Percentiles rank a stretch among this genome's conserved stretches.
phyloP scores from a whole-genome alignment of 1,284 basidiomycete genomes.

The Ustilago vetiveriae region DNA sequence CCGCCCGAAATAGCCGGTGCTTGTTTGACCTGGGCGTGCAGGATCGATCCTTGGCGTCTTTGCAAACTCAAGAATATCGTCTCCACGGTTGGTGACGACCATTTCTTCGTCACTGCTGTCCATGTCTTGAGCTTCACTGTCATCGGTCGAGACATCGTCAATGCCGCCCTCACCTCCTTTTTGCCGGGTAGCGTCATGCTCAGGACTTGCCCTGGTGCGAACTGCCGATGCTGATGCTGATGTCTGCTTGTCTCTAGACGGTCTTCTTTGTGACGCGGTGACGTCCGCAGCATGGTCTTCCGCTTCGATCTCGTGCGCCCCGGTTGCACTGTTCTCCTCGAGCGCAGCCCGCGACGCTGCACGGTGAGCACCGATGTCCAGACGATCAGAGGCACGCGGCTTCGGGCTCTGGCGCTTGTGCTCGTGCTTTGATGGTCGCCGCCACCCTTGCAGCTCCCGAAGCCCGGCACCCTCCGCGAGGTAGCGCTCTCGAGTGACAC shows the following conservation, averaged over 20 bases:
- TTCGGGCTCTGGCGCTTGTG: not conserved
- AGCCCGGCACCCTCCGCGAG: constrained; percentile 59
- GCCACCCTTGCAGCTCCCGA: constrained; percentile 45
- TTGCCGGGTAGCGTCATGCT: too few species aligned
- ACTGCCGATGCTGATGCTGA: not conserved
- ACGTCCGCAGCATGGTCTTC: constrained; percentile 1
- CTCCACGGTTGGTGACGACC: constrained; percentile 59
- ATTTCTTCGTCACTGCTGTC: constrained; percentile 59
- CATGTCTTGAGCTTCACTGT: constrained; percentile 23
- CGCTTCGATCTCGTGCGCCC: constrained; percentile 1
- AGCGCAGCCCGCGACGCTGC: constrained; percentile 42
- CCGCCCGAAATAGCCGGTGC: constrained; percentile 48
- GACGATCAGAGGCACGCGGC: constrained; percentile 12
- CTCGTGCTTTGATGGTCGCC: constrained; percentile 1
- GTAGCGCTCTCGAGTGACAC: constrained; percentile 59
- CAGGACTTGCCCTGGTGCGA: too few species aligned
- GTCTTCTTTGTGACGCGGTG: not conserved
- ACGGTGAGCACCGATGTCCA: constrained; percentile 42
- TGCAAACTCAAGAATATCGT: constrained; percentile 63
- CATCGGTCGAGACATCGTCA: not conserved
- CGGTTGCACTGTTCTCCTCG: constrained; percentile 5
- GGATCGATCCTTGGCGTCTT: constrained; percentile 51
- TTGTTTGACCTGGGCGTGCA: constrained; percentile 24
- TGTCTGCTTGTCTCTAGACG: too few species aligned
- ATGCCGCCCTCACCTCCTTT: not conserved